phyloP scores from a whole-genome alignment of 352 stramenopile genomes.

The Phytophthora hybrid region DNA sequence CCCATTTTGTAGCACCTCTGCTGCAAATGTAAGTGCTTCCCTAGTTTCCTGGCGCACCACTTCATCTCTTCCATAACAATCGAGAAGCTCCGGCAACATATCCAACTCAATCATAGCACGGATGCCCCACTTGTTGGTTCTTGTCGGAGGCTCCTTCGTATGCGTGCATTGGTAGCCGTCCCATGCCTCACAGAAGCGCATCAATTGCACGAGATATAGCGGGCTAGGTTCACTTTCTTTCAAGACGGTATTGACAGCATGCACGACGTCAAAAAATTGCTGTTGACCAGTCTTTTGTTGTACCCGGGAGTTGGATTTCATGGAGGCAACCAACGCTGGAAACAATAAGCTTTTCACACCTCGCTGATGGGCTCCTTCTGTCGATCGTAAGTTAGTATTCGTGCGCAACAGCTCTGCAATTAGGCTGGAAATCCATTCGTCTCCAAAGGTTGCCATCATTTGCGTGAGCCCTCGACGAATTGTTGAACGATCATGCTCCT shows the following conservation, averaged over 20 bases:
- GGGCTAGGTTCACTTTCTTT: slow-evolving; percentile 32
- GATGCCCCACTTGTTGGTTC: slow-evolving; percentile 40
- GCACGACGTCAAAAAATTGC: slow-evolving; percentile 34
- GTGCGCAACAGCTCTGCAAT: slow-evolving; percentile 32
- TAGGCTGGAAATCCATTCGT: slow-evolving; percentile 37
- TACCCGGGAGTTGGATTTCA: slow-evolving; percentile 21
- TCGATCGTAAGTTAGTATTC: slow-evolving; percentile 18
- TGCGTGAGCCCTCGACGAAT: slow-evolving; percentile 33
- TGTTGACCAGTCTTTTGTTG: slow-evolving; percentile 32
- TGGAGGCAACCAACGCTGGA: slow-evolving; percentile 40
- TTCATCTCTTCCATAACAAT: slow-evolving; percentile 35
- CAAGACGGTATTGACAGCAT: slow-evolving; percentile 26
- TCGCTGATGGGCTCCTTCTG: slow-evolving; percentile 14
- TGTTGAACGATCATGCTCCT: slow-evolving; percentile 26
- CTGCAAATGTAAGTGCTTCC: slow-evolving; percentile 38
- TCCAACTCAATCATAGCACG: slow-evolving; percentile 43
- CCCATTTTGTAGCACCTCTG: slow-evolving; percentile 48
- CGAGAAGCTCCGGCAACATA: slow-evolving; percentile 45
- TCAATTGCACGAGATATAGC: slow-evolving; percentile 42
- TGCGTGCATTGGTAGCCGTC: slow-evolving; percentile 45
- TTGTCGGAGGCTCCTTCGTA: slow-evolving; percentile 30
- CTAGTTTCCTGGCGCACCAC: slow-evolving; percentile 35
- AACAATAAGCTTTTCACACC: slow-evolving; percentile 49
- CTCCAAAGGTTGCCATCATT: slow-evolving; percentile 37
- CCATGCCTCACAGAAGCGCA: slow-evolving; percentile 48